Conservation (phyloP, 371 early-diverging fungal species). For the Batkoa obscura region DNA sequence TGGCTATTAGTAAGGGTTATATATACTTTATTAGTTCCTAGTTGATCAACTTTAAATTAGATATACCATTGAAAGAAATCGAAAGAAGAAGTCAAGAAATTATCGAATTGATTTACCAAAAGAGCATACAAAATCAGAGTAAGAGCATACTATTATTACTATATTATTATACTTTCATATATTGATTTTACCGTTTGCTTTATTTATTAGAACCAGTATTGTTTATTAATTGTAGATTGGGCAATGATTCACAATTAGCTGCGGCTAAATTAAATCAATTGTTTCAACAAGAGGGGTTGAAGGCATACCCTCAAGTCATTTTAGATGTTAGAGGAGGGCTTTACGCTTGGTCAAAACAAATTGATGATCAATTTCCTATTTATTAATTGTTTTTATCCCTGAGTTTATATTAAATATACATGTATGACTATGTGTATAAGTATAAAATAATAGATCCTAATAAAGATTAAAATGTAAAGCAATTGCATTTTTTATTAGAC, state of each 20-base stretch:
- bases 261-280: slow-evolving; percentile 17
- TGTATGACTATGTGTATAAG: too few relatives aligned
- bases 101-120: background rate
- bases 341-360: slow-evolving; percentile 42
- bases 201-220: slow-evolving; percentile 10
- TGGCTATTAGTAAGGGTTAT: slow-evolving; percentile 16
- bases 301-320: slow-evolving; percentile 15
- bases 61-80: slow-evolving; percentile 8
- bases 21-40: background rate
- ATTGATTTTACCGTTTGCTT: too few relatives aligned
- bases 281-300: slow-evolving; percentile 29
- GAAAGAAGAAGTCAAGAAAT: slow-evolving; percentile 3
- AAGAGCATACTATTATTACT: too few relatives aligned
- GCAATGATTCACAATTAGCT: slow-evolving; percentile 81
- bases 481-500: too few relatives aligned
- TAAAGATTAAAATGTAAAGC: too few relatives aligned
- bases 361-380: slow-evolving; percentile 66
- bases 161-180: too few relatives aligned
- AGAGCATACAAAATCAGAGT: background rate
- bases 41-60: too few relatives aligned
- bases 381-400: too few relatives aligned
- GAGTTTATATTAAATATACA: too few relatives aligned
- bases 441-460: too few relatives aligned
- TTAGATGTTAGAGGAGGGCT: slow-evolving; percentile 75
- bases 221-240: slow-evolving; percentile 61